A percentile compares a stretch with the other conserved stretches of the same genome.
phyloP scores from a whole-genome alignment of 2,329 filamentous ascomycete species.

The Penicillium sp. region DNA sequence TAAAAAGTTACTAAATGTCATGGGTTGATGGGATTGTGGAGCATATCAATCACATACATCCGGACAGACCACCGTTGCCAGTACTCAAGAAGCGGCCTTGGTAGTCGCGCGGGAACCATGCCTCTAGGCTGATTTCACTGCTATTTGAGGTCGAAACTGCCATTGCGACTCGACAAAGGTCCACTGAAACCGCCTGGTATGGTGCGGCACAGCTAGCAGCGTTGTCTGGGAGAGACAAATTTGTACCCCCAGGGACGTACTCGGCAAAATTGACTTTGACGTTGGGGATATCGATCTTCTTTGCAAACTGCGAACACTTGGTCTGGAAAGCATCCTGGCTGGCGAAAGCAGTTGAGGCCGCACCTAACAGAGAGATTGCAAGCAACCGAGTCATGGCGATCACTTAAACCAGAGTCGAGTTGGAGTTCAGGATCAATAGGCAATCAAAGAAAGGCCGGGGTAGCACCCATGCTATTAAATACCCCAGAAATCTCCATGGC shows the following conservation, averaged over 20 bases:
- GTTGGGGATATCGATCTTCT: slow-evolving; percentile 37
- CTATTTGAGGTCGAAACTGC: slow-evolving; percentile 50
- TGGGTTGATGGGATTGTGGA: too few relatives aligned
- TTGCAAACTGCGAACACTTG: slow-evolving; percentile 35
- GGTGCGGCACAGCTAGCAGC: slow-evolving; percentile 42
- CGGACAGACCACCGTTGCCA: slow-evolving; percentile 57
- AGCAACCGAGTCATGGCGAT: slow-evolving; percentile 23
- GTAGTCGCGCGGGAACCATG: slow-evolving; percentile 57
- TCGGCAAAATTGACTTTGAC: slow-evolving; percentile 42
- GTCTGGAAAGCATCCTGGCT: slow-evolving; percentile 35
- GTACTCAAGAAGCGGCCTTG: slow-evolving; percentile 55
- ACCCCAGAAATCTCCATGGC: neutral
- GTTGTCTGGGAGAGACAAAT: slow-evolving; percentile 47
- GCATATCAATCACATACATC: slow-evolving; percentile 43
- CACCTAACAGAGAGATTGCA: slow-evolving; percentile 25
- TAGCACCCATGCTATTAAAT: slow-evolving; percentile 9
- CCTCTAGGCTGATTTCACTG: slow-evolving; percentile 55
- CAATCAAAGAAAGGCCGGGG: neutral
- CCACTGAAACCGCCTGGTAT: slow-evolving; percentile 44
- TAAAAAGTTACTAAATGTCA: too few relatives aligned
- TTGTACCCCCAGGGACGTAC: slow-evolving; percentile 46
- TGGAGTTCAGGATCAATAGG: neutral
- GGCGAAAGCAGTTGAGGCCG: slow-evolving; percentile 32
- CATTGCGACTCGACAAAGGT: slow-evolving; percentile 53
- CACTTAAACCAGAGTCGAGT: neutral